Base-by-base conservation (phyloP, 176 grass and related monocot genomes). In the Aegilops speltoides region DNA sequence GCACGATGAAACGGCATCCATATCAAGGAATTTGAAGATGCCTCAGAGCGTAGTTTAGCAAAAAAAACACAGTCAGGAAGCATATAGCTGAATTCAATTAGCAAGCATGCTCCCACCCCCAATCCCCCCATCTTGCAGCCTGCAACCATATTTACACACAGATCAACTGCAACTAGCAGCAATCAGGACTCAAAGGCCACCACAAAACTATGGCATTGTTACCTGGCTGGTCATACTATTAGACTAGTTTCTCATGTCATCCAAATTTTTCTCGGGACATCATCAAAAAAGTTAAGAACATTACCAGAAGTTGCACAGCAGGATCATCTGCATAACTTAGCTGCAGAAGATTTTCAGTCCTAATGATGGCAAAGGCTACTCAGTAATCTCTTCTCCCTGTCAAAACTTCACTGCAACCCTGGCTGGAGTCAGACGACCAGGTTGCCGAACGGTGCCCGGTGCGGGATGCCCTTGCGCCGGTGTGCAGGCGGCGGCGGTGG, bases 381-480 rank as follows among this genome's bases (percentile, higher is more conserved):
- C 16, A 76, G 20, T 54, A 33, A 74, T 76, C 74, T 33, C 45
- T n/a, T 73, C 52, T 88, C 48, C 76, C 61, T 85, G 81, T 63
- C 64, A 76, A 76, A 76, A 54, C 64, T 31, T 81, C 43, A 40
- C 79, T 43, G 73, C 73, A 76, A 52, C 48, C 43, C 29, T 77
- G 50, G 71, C 29, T 93, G 41, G 31, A 67, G 36, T 73, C 37
- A 43, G 68, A 23, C n/a, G 43, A 82, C 72, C 83, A 98, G 85
- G 93, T 89, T 98, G 48, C 95, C 93, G 45, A 98, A 93, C 2
- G 95, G 95, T 29, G 95, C 87, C 20, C 95, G 82, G 73, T 92
- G 91, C 0, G 95, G 95, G 28, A 98, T 80, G 82, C 95, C 93
- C 88, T 98, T 98, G 77, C 95, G 93, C 23, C 95, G 91, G 52